Evolutionary conservation across 495 filamentous ascomycete species (phyloP).

Genomic region (Elasticomyces elasticus): DNA sequence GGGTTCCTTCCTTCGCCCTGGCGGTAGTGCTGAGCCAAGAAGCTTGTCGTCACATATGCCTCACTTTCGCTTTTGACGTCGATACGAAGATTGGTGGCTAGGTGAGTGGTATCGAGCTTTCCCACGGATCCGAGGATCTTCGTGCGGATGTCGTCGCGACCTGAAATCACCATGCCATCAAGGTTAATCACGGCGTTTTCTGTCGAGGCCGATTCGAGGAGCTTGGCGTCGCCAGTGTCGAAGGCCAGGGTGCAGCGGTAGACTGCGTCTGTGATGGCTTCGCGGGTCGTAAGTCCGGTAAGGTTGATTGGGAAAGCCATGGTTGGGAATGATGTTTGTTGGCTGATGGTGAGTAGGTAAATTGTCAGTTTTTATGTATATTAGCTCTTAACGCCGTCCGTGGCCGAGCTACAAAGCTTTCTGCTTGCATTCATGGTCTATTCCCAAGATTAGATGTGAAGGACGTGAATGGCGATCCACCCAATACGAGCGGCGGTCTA

Average conservation of each 20-base stretch:
- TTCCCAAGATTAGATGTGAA: no score
- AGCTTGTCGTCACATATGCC: slow-evolving; percentile 18
- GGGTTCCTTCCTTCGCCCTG: slow-evolving; percentile 15
- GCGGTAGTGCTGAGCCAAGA: slow-evolving; percentile 20
- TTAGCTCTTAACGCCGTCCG: no score
- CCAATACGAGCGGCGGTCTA: no score
- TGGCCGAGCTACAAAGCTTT: no score
- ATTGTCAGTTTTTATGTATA: background rate
- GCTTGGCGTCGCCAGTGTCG: slow-evolving; percentile 16
- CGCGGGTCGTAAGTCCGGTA: slow-evolving; percentile 13
- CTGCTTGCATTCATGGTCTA: no score
- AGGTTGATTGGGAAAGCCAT: slow-evolving; percentile 14
- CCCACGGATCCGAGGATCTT: background rate
- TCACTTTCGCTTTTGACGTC: slow-evolving; percentile 18
- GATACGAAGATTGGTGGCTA: slow-evolving; percentile 23
- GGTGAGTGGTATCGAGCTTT: slow-evolving; percentile 16
- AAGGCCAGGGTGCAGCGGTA: slow-evolving; percentile 22
- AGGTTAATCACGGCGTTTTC: slow-evolving; percentile 11
- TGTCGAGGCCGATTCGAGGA: slow-evolving; percentile 17
- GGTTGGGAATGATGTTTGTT: background rate
- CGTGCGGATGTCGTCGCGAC: slow-evolving; percentile 1
- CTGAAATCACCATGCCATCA: background rate
- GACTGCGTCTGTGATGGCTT: slow-evolving; percentile 22
- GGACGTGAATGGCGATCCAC: no score
- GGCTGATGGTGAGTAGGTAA: background rate